Conservation (phyloP, 202 grass and related monocot species). For the Brachypodium distachyon region DNA sequence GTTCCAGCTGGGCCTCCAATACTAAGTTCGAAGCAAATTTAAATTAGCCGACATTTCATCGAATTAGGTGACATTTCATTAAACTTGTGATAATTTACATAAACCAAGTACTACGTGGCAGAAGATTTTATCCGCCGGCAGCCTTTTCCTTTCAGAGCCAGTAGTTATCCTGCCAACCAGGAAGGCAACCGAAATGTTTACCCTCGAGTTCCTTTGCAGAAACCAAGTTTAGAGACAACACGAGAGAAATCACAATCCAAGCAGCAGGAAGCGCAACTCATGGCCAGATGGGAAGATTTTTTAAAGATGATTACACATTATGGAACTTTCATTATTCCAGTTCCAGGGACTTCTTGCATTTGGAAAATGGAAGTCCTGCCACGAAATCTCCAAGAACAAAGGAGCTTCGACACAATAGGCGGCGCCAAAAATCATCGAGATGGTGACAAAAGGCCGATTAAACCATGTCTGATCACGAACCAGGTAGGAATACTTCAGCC, state of each 20-base stretch:
- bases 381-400: not conserved
- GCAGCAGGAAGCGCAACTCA: no score
- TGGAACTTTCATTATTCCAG: not conserved
- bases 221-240: not conserved
- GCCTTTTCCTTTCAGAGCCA: no score
- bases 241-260: slow-evolving; percentile 3
- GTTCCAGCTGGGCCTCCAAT: no score
- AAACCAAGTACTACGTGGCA: no score
- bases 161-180: no score
- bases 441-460: not conserved
- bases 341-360: not conserved
- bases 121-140: no score
- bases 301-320: not conserved
- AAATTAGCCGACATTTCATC: no score
- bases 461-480: not conserved
- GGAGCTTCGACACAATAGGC: slow-evolving; percentile 11
- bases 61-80: no score
- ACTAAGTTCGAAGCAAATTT: no score
- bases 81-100: no score
- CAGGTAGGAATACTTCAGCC: not conserved
- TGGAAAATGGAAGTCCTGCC: not conserved
- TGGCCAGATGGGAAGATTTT: not conserved
- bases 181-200: no score
- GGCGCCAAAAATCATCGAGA: not conserved
- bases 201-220: not conserved